phyloP scores from a whole-genome alignment of 345 rosid species.

The Corchorus olitorius region DNA sequence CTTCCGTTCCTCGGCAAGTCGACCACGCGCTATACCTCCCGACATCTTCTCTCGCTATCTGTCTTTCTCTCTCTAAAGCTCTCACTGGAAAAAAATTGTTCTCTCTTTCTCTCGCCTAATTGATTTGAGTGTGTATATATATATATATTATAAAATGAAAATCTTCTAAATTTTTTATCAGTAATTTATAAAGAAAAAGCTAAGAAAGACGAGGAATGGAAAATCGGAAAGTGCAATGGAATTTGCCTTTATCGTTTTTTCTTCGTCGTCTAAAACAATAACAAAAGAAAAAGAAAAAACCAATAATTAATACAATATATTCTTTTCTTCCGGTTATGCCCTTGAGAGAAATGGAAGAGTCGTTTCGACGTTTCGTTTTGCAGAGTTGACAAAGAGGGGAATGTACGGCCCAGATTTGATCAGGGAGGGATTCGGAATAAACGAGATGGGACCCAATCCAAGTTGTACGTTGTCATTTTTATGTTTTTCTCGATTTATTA shows the following conservation, averaged over 20 bases:
- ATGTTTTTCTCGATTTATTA: not conserved
- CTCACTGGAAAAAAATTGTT: not conserved
- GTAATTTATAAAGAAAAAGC: not conserved
- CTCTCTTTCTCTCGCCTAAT: not conserved
- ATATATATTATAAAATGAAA: too few species aligned
- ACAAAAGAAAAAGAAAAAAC: not conserved
- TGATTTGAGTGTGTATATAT: not conserved
- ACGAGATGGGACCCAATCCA: not conserved
- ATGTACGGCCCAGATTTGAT: constrained; percentile 34
- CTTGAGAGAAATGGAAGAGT: not conserved
- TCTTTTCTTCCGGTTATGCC: constrained; percentile 15
- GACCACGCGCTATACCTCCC: constrained; percentile 91
- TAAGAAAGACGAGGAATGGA: not conserved
- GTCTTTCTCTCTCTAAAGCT: constrained; percentile 12
- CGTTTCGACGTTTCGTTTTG: not conserved
- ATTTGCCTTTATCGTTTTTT: not conserved
- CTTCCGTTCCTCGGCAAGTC: constrained; percentile 91
- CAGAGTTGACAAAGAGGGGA: not conserved
- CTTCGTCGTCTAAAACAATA: not conserved
- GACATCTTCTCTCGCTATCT: constrained; percentile 48
- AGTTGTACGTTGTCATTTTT: not conserved
- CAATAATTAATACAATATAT: not conserved
- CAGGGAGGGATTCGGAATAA: not conserved
- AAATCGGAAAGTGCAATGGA: not conserved
- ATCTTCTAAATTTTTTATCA: not conserved